These are phyloP conservation scores for Vitis hybrid DNA, from an alignment of 177 flowering plant genomes.

Conservation along the genomic window DNA sequence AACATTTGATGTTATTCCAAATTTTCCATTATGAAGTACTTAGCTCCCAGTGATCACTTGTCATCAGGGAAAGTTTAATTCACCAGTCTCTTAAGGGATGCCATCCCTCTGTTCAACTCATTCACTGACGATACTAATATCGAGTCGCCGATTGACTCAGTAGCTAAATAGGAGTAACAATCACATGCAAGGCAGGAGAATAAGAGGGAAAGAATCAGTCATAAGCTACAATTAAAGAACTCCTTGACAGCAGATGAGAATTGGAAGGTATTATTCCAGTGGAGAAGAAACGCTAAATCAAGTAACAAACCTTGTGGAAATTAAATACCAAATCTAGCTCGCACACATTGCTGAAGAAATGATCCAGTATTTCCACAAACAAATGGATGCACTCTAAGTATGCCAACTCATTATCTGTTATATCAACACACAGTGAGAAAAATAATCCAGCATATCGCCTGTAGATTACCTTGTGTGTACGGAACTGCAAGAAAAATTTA, in stretches of 20 bases:
- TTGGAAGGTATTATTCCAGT: neutral
- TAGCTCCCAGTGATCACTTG: too few relatives aligned
- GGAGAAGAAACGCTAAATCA: neutral
- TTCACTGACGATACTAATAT: neutral
- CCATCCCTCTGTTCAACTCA: too few relatives aligned
- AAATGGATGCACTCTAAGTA: conserved; percentile 95
- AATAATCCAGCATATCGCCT: conserved; percentile 96
- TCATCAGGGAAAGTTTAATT: too few relatives aligned
- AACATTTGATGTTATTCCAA: too few relatives aligned
- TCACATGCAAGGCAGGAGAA: neutral
- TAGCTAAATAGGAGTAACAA: neutral
- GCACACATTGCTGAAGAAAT: conserved; percentile 98
- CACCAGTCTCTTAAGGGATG: too few relatives aligned
- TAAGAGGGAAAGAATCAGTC: neutral
- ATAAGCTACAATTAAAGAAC: neutral
- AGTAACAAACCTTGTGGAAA: conserved; percentile 83
- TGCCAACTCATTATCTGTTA: conserved; percentile 95
- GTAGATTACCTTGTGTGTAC: conserved; percentile 94
- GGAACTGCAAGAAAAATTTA: conserved; percentile 56
- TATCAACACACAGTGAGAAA: conserved; percentile 95
- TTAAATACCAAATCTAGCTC: conserved; percentile 97
- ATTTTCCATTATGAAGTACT: too few relatives aligned
- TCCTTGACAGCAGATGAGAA: neutral
- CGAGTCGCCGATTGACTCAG: neutral
- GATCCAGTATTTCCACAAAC: conserved; percentile 98